Conservation (phyloP, 2,329 filamentous ascomycete species). For the Parastagonospora avenae region DNA sequence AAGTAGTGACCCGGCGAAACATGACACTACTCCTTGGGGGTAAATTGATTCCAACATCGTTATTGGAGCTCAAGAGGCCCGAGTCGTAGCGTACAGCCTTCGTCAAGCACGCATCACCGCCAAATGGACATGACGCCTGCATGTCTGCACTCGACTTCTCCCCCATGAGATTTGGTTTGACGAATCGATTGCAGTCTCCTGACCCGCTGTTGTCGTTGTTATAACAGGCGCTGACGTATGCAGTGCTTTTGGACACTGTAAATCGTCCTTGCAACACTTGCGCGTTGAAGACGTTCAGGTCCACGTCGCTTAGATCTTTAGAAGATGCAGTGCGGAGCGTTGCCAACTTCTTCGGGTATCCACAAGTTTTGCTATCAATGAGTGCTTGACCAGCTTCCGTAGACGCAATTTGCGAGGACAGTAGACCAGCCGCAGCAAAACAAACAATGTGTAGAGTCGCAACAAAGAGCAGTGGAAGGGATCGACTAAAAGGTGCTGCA, state of each 20-base stretch:
- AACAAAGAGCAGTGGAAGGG: conserved; percentile 12
- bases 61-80: conserved; percentile 17
- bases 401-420: conserved; percentile 20
- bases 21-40: conserved; percentile 12
- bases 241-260: conserved; percentile 17
- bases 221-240: conserved; percentile 24
- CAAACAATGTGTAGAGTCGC: conserved; percentile 16
- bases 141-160: conserved; percentile 8
- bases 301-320: conserved; percentile 3
- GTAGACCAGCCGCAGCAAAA: conserved; percentile 22
- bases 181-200: conserved; percentile 17
- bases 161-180: conserved; percentile 15
- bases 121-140: conserved; percentile 24
- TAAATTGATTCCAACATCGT: conserved; percentile 24
- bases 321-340: conserved; percentile 8
- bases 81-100: conserved; percentile 15
- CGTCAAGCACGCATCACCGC: conserved; percentile 12
- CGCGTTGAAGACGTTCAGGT: conserved; percentile 17
- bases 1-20: conserved; percentile 23
- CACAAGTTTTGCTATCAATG: conserved; percentile 11
- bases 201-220: neutral
- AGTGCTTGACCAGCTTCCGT: conserved; percentile 15
- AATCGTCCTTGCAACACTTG: conserved; percentile 19
- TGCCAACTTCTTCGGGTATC: conserved; percentile 15
- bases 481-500: conserved; percentile 9